Base-by-base conservation (phyloP, 202 grass and related monocot species). In the Digitaria exilis region DNA sequence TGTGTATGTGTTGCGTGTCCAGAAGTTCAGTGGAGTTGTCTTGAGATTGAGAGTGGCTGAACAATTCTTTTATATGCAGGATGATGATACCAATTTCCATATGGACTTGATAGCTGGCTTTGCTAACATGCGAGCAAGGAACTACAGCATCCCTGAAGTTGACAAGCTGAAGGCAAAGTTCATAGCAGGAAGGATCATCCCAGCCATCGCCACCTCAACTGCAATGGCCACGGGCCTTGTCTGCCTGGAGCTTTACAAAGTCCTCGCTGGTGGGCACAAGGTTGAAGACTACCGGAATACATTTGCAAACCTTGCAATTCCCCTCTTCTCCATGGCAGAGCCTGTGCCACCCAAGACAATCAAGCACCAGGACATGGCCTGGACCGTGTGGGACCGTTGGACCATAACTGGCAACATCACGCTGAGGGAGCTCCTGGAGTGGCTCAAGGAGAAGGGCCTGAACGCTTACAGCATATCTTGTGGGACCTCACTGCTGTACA, bases 371-470 rank as follows among this genome's bases (percentile, higher is more conserved):
- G 92, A 89, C 12, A 84, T 90, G 88, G 71, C 89, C 24, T 97
- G 94, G 94, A 97, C 92, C 0, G 90, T 97, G 21, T 97, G 94
- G 94, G 94, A 97, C 84, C 86, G 94, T 28, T 97, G 94, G 94
- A 89, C 87, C 13, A 81, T 97, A 69, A 79, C 89, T 1, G 90
- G 92, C 62, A 78, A 97, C 57, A 81, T 97, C 56, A 94, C 92
- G 10, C 86, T 97, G 3, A 89, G 90, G 80, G 94, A 94, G 88
- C 84, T 97, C 82, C 76, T 97, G 52, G 92, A 87, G 17, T 97
- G 94, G 94, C 82, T 94, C 39, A 86, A 79, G 84, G 90, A 73
- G 17, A 97, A 92, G 82, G 94, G 90, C 28, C 21, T 97, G 70
- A 83, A 88, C 18, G 94, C 94, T 0, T 97, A 97, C 79, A 97